Evolutionary conservation across 1,284 basidiomycete genomes (phyloP).

Genomic region (Malassezia psittaci): DNA sequence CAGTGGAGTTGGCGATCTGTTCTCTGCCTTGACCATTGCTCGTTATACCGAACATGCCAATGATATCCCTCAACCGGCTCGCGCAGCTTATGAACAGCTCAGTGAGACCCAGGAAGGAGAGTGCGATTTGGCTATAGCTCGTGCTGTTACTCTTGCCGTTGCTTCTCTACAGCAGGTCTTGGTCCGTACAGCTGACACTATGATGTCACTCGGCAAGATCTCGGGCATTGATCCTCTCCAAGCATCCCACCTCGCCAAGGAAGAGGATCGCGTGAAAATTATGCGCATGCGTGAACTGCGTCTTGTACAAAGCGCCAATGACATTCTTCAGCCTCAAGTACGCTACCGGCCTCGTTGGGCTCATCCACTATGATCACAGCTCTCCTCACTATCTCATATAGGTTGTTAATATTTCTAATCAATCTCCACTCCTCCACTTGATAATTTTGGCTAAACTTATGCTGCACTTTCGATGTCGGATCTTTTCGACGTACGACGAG

Average conservation of each 20-base stretch:
- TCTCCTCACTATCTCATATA: not conserved
- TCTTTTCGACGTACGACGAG: slow-evolving; percentile 30
- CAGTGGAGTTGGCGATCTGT: slow-evolving; percentile 90
- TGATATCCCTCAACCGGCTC: slow-evolving; percentile 11
- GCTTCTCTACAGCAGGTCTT: slow-evolving; percentile 78
- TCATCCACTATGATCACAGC: not conserved
- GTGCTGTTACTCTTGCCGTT: slow-evolving; percentile 55
- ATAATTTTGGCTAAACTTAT: not conserved
- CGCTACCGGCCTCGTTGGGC: slow-evolving; percentile 29
- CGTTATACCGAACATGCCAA: slow-evolving; percentile 54
- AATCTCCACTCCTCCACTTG: not conserved
- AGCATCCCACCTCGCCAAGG: slow-evolving; percentile 14
- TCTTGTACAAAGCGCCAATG: slow-evolving; percentile 35
- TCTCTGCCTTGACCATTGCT: slow-evolving; percentile 81
- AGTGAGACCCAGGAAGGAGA: not conserved
- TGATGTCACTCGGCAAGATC: not conserved
- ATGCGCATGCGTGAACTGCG: slow-evolving; percentile 40
- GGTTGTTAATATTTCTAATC: not conserved
- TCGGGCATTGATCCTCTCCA: slow-evolving; percentile 11
- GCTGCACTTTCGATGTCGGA: slow-evolving; percentile 17
- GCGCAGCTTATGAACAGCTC: not conserved
- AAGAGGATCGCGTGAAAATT: slow-evolving; percentile 27
- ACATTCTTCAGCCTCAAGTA: slow-evolving; percentile 34
- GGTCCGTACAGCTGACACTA: slow-evolving; percentile 1
- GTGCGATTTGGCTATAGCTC: slow-evolving; percentile 52